These are phyloP conservation scores for Xylaria cubensis DNA, from an alignment of 495 filamentous ascomycete genomes.

Conservation along the genomic window DNA sequence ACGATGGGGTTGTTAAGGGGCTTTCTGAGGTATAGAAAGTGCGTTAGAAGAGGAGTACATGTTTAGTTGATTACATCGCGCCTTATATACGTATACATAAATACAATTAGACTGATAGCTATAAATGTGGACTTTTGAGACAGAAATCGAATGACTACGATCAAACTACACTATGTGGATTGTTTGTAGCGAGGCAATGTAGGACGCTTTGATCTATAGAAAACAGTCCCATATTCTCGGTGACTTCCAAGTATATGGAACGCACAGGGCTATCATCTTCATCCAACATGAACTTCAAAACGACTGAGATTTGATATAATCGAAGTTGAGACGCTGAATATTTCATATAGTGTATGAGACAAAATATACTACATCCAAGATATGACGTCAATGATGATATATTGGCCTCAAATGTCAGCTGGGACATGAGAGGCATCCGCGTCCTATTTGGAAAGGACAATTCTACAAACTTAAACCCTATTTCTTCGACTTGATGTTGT, in stretches of 20 bases:
- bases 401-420: background rate
- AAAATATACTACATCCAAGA: background rate
- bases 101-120: background rate
- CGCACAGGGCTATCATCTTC: too few species aligned
- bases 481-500: too few species aligned
- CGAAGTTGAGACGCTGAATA: too few species aligned
- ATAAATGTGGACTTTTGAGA: background rate
- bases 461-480: too few species aligned
- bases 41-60: background rate
- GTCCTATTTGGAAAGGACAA: too few species aligned
- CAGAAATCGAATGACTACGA: background rate
- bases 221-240: too few species aligned
- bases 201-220: too few species aligned
- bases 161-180: background rate
- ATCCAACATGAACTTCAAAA: too few species aligned
- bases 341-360: background rate
- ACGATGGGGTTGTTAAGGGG: conserved; percentile 48
- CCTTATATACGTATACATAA: background rate
- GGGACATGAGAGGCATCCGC: too few species aligned
- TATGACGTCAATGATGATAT: background rate
- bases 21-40: background rate
- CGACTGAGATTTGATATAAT: too few species aligned
- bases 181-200: background rate
- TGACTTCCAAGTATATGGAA: too few species aligned
- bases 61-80: background rate